Percentiles rank a stretch among this genome's conserved stretches.
Conservation (phyloP, 31 red algal species). For the Asparagopsis taxiformis region DNA sequence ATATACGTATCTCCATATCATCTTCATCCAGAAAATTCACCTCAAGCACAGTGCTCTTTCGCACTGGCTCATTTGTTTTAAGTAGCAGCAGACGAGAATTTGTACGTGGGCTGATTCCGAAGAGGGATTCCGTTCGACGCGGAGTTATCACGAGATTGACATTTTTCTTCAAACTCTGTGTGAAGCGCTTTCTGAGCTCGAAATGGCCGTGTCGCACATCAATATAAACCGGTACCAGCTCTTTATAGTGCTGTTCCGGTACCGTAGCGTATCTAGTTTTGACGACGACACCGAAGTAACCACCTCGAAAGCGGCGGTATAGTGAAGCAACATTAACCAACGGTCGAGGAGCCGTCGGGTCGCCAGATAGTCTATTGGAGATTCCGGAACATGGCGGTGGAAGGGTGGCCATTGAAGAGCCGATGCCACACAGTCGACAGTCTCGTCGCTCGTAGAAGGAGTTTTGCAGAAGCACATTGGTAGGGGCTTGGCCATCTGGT, state of each 20-base stretch:
- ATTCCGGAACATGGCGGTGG: conserved; percentile 36
- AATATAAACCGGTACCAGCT: conserved; percentile 38
- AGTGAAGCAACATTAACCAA: conserved; percentile 46
- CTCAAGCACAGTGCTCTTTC: background rate
- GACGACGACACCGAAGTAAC: conserved; percentile 66
- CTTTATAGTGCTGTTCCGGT: background rate
- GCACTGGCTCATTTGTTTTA: background rate
- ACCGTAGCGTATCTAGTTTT: conserved; percentile 27
- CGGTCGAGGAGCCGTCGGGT: conserved; percentile 11
- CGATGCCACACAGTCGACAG: conserved; percentile 56
- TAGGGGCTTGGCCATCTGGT: conserved; percentile 29
- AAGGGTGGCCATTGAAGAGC: conserved; percentile 1
- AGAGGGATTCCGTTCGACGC: background rate
- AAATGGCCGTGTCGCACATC: conserved; percentile 49
- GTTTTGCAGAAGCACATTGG: conserved; percentile 45
- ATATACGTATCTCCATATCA: background rate
- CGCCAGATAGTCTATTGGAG: background rate
- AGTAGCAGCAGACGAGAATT: conserved; percentile 13
- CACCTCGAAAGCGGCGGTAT: conserved; percentile 67
- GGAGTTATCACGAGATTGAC: conserved; percentile 17
- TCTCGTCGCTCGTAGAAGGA: conserved; percentile 71
- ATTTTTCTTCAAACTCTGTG: conserved; percentile 37
- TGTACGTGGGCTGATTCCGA: conserved; percentile 12
- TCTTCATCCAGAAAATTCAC: background rate
- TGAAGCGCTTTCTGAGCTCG: conserved; percentile 32